Conservation (phyloP, 2,329 filamentous ascomycete species). For the Diaporthe nobilis region DNA sequence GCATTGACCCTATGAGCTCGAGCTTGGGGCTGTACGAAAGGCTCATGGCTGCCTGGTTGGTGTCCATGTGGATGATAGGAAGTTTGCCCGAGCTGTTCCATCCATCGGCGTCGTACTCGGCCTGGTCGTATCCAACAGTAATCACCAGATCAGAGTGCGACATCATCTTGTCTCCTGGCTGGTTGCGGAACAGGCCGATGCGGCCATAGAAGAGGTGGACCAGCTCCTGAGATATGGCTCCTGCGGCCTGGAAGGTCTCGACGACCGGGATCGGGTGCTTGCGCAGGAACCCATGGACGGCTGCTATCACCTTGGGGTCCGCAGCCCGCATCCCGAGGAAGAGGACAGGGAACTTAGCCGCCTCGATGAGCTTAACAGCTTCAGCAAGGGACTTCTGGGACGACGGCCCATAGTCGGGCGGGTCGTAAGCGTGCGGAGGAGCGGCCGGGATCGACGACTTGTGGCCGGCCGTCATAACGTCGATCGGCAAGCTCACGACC, state of each 20-base stretch:
- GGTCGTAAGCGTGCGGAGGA: constrained; percentile 53
- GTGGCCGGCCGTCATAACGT: constrained; percentile 57
- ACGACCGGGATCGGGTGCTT: constrained; percentile 60
- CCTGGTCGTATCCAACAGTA: constrained; percentile 62
- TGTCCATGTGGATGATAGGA: constrained; percentile 61
- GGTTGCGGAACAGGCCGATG: constrained; percentile 63
- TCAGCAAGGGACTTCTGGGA: constrained; percentile 49
- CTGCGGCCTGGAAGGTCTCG: constrained; percentile 66
- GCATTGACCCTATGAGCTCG: constrained; percentile 59
- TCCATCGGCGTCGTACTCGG: constrained; percentile 60
- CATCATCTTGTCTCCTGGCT: constrained; percentile 61
- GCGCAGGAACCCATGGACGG: constrained; percentile 57
- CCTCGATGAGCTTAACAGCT: constrained; percentile 52
- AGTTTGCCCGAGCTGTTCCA: constrained; percentile 58
- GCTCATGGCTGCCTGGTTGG: constrained; percentile 56
- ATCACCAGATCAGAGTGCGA: constrained; percentile 59
- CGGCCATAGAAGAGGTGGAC: constrained; percentile 61
- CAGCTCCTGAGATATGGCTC: constrained; percentile 59
- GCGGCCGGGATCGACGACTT: constrained; percentile 54
- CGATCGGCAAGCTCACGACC: constrained; percentile 60
- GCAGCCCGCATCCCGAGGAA: constrained; percentile 61
- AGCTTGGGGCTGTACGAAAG: constrained; percentile 56
- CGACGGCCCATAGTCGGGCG: constrained; percentile 58
- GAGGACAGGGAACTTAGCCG: constrained; percentile 57
- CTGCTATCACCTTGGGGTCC: constrained; percentile 55